These are phyloP conservation scores for Rossbeevera mucosa DNA, from an alignment of 768 basidiomycete genomes.

Conservation along the genomic window DNA sequence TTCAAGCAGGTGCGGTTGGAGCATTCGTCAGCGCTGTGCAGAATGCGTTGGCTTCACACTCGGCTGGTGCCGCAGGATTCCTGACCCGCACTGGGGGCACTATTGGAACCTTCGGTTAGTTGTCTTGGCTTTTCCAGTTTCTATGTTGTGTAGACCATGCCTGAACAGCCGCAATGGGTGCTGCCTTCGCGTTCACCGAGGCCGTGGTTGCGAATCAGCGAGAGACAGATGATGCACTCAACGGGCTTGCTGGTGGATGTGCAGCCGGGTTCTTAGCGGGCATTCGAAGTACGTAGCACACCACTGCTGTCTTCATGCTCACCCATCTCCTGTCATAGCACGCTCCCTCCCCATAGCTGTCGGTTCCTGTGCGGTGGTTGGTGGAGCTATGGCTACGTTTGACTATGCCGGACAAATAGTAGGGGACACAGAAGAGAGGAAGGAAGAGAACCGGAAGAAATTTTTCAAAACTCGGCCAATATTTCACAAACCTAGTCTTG, in stretches of 20 bases:
- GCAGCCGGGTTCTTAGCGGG: constrained; percentile 92
- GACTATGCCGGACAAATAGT: constrained; percentile 69
- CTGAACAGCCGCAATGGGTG: constrained; percentile 78
- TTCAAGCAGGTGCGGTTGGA: constrained; percentile 65
- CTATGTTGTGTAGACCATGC: constrained; percentile 3
- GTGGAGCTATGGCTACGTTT: constrained; percentile 74
- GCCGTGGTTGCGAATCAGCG: constrained; percentile 76
- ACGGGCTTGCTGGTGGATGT: constrained; percentile 83
- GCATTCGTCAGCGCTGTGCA: constrained; percentile 68
- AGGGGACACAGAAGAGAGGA: constrained; percentile 41
- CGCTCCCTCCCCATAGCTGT: constrained; percentile 81
- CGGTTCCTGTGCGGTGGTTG: constrained; percentile 73
- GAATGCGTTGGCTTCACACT: constrained; percentile 76
- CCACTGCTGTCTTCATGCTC: constrained; percentile 4
- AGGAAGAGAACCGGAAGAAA: constrained; percentile 66
- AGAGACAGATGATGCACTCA: constrained; percentile 72
- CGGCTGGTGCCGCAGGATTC: constrained; percentile 79
- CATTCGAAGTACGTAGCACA: constrained; percentile 55
- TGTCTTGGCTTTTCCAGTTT: not conserved
- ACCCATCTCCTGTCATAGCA: constrained; percentile 40
- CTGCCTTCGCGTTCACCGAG: constrained; percentile 80
- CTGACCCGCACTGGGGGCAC: constrained; percentile 84
- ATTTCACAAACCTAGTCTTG: constrained; percentile 26
- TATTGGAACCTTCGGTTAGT: constrained; percentile 87
- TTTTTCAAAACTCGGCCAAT: constrained; percentile 77